phyloP scores from a whole-genome alignment of 306 rosid species.

The Albizia julibrissin region DNA sequence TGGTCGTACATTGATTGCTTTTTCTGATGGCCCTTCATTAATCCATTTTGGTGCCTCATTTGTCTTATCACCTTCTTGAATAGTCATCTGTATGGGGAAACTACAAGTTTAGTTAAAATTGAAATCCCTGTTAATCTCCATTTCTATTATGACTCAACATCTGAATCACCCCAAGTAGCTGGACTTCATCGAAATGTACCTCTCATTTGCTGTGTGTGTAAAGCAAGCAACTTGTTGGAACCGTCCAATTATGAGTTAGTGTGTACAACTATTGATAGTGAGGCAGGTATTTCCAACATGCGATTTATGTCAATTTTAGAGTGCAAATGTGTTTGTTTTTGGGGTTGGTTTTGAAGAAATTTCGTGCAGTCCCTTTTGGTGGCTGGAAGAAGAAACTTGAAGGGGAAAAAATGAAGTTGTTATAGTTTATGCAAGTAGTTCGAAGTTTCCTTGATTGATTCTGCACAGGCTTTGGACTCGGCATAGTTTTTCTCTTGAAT shows the following conservation, averaged over 20 bases:
- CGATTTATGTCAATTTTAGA: background rate
- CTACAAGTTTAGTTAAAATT: conserved; percentile 21
- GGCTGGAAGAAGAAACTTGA: background rate
- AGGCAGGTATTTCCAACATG: background rate
- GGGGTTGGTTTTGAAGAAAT: conserved; percentile 2
- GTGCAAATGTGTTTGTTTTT: background rate
- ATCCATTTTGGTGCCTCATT: conserved; percentile 20
- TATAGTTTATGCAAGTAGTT: background rate
- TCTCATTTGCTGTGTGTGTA: background rate
- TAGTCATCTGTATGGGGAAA: conserved; percentile 6
- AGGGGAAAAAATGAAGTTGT: conserved; percentile 10
- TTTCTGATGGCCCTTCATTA: conserved; percentile 11
- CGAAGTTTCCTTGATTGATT: conserved; percentile 23
- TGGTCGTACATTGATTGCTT: conserved; percentile 40
- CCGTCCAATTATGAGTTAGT: background rate
- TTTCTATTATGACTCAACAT: conserved; percentile 31
- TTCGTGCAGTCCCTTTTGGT: conserved; percentile 10
- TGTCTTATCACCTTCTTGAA: conserved; percentile 24
- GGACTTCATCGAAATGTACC: background rate
- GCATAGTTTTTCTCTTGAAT: background rate
- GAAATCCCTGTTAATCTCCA: background rate
- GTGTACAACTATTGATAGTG: background rate
- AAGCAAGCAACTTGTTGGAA: background rate
- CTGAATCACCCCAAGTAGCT: conserved; percentile 1
- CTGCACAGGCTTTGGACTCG: background rate